Evolutionary conservation across 495 filamentous ascomycete genomes (phyloP), one percentile per base, ranked within the genome.

Genomic region (Neurospora discreta): DNA sequence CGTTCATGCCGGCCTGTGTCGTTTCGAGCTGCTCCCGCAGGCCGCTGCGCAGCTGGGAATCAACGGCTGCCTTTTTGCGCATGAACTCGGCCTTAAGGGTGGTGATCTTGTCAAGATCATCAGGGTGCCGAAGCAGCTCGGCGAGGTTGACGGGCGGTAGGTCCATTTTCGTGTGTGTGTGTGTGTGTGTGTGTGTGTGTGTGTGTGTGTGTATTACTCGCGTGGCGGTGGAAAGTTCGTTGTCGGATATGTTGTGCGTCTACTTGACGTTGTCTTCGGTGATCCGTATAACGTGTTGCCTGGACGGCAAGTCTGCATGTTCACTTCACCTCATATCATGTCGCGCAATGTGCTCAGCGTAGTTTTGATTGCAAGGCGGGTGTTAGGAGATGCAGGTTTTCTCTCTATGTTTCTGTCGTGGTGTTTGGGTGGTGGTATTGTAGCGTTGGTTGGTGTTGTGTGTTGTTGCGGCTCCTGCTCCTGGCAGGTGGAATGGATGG

Each of bases 71-170:
- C 80, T 99, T 99, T 87, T 98, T 98, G 75, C 96, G 92, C 74
- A 88, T 86, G 84, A 98, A 97, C 79, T 99, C 95, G 75, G 92
- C 87, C 82, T 95, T 97, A 77, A 99, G 85, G 71, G 88, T 89
- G 72, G 89, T 82, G 78, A 98, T 94, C 85, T 98, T 99, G 85
- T 98, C 95, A 71, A 99, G 90, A 81, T 99, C 95, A 75, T 90
- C 88, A n/a, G 88, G 87, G 77, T 89, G 88, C 79, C 88, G 87
- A 73, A 90, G 84, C 70, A 93, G 87, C 83, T 92, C 90, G 76
- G 90, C 85, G 78, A 93, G 89, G 84, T 91, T 90, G 80, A 90
- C 84, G 30, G 85, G 84, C 46, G 86, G 85, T 70, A 84, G 82
- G 73, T 88, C 86, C 82, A 87, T 88, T 67, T 73, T 79, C 75